These are phyloP conservation scores for Cercospora brassicicola DNA, from an alignment of 2,329 filamentous ascomycete genomes.

Conservation along the genomic window DNA sequence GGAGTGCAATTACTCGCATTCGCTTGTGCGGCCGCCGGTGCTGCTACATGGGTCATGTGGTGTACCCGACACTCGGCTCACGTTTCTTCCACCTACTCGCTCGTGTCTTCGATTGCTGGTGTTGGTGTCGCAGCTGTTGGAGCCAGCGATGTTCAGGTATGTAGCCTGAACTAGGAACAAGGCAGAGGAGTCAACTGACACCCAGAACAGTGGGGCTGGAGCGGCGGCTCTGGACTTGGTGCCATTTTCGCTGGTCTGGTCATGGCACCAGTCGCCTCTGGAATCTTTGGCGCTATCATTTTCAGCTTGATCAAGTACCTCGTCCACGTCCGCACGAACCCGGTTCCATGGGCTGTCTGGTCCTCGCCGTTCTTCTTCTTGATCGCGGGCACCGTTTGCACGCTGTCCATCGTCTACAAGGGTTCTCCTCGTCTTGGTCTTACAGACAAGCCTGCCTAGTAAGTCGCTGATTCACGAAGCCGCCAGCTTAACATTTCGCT, in stretches of 20 bases:
- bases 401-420: constrained; percentile 59
- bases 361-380: constrained; percentile 52
- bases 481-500: not conserved
- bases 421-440: constrained; percentile 51
- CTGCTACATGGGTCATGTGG: constrained; percentile 56
- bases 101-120: constrained; percentile 54
- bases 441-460: constrained; percentile 41
- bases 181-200: constrained; percentile 39
- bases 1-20: constrained; percentile 45
- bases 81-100: constrained; percentile 63
- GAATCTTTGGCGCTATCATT: constrained; percentile 49
- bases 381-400: constrained; percentile 47
- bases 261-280: constrained; percentile 52
- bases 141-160: constrained; percentile 46
- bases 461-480: not conserved
- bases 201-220: constrained; percentile 43
- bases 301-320: constrained; percentile 51
- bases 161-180: constrained; percentile 45
- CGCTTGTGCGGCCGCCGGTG: constrained; percentile 48
- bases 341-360: constrained; percentile 51
- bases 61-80: constrained; percentile 57
- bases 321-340: constrained; percentile 50
- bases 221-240: constrained; percentile 45
- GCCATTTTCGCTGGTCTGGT: constrained; percentile 46
- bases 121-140: constrained; percentile 56